A percentile compares a stretch with the other conserved stretches of the same genome.
Conservation (phyloP, 495 filamentous ascomycete genomes). For the Haplographium delicatum region DNA sequence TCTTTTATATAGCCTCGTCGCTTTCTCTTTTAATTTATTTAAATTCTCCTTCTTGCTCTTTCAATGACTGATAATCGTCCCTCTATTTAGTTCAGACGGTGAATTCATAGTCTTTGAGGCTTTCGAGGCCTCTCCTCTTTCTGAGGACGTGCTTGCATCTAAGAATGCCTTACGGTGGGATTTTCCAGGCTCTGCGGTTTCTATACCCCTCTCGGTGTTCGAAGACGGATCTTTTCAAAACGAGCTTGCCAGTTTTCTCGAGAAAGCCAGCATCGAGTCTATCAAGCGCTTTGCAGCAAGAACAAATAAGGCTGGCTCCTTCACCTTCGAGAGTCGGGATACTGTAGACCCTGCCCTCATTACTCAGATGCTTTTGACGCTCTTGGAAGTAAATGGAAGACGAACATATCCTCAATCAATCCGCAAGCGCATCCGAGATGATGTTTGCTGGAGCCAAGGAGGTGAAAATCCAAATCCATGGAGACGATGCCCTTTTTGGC, state of each 20-base stretch:
- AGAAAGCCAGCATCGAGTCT: slow-evolving; percentile 51
- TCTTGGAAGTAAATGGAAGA: slow-evolving; percentile 41
- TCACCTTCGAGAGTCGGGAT: slow-evolving; percentile 47
- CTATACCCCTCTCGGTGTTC: slow-evolving; percentile 26
- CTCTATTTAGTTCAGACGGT: not conserved
- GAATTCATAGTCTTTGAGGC: slow-evolving; percentile 39
- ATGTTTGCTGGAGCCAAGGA: slow-evolving; percentile 33
- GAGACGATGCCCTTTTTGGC: slow-evolving; percentile 44
- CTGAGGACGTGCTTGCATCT: slow-evolving; percentile 37
- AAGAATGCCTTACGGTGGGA: slow-evolving; percentile 42
- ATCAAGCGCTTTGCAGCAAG: slow-evolving; percentile 46
- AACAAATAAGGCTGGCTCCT: slow-evolving; percentile 42
- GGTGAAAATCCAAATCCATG: slow-evolving; percentile 20
- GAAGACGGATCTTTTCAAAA: slow-evolving; percentile 39
- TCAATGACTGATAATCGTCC: not conserved
- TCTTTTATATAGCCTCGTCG: too few relatives aligned
- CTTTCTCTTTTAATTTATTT: too few relatives aligned
- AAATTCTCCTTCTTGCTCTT: not conserved
- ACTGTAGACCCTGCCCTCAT: slow-evolving; percentile 43
- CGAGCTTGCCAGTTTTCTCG: slow-evolving; percentile 47
- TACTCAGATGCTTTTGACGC: slow-evolving; percentile 41
- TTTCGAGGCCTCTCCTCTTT: slow-evolving; percentile 43
- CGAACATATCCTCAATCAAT: slow-evolving; percentile 19
- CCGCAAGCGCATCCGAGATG: slow-evolving; percentile 45
- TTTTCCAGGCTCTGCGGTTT: slow-evolving; percentile 41